Evolutionary conservation across 1,284 basidiomycete genomes (phyloP).

Genomic region (Marasmius fiardii): DNA sequence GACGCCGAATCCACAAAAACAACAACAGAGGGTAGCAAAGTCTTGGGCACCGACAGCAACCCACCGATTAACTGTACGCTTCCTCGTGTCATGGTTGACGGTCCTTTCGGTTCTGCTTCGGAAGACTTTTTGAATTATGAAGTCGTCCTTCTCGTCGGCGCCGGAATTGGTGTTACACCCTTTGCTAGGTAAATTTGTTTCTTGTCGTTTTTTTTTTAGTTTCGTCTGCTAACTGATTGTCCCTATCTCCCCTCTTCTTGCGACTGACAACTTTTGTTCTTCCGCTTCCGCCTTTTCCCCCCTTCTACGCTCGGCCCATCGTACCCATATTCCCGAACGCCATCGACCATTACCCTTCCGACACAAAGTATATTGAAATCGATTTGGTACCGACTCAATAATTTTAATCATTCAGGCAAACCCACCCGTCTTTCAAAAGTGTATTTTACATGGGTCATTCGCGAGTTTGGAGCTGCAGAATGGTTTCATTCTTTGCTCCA

Average conservation of each 20-base stretch:
- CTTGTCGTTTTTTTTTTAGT: slow-evolving; percentile 4
- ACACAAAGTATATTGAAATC: slow-evolving; percentile 79
- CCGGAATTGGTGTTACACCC: slow-evolving; percentile 91
- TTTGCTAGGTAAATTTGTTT: slow-evolving; percentile 73
- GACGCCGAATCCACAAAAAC: too few relatives aligned
- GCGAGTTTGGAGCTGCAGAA: slow-evolving; percentile 82
- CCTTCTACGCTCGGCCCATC: too few relatives aligned
- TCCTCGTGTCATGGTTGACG: slow-evolving; percentile 88
- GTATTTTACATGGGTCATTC: slow-evolving; percentile 88
- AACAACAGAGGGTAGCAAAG: slow-evolving; percentile 46
- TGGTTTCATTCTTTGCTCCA: slow-evolving; percentile 92
- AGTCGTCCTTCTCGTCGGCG: slow-evolving; percentile 83
- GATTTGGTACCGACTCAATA: slow-evolving; percentile 93
- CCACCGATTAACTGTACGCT: slow-evolving; percentile 69
- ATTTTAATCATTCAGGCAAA: slow-evolving; percentile 59
- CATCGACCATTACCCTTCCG: too few relatives aligned
- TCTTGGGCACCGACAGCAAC: slow-evolving; percentile 55
- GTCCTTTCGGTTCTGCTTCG: slow-evolving; percentile 81
- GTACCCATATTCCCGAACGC: too few relatives aligned
- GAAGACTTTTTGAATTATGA: slow-evolving; percentile 88
- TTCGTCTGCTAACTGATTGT: too few relatives aligned
- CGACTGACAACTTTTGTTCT: too few relatives aligned
- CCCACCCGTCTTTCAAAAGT: slow-evolving; percentile 60
- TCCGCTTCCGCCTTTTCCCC: too few relatives aligned
- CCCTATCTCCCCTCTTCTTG: too few relatives aligned